phyloP scores from a whole-genome alignment of 225 moss, liverwort and hornwort species.

The Anthoceros angustus region DNA sequence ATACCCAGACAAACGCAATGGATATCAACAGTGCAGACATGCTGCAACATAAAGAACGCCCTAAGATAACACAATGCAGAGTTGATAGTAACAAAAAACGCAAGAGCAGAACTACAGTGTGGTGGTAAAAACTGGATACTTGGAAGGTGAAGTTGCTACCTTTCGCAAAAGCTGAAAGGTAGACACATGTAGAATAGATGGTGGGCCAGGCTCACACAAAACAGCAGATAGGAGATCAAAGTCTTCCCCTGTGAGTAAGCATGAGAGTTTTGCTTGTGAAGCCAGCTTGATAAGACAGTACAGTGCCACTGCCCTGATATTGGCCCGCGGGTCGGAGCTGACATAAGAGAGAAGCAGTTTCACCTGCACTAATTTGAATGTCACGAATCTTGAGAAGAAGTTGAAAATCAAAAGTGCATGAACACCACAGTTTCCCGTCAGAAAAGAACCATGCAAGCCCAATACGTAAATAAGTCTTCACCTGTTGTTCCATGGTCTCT shows the following conservation, averaged over 20 bases:
- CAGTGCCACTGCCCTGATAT: constrained; percentile 61
- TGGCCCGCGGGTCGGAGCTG: constrained; percentile 78
- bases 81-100: not conserved
- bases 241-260: constrained; percentile 28
- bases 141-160: constrained; percentile 26
- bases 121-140: not conserved
- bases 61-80: too few relatives aligned
- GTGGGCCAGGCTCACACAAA: constrained; percentile 37
- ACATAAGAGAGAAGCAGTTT: constrained; percentile 63
- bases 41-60: too few relatives aligned
- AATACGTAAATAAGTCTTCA: not conserved
- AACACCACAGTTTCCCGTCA: constrained; percentile 8
- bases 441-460: not conserved
- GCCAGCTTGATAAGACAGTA: constrained; percentile 56
- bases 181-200: constrained; percentile 46
- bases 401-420: not conserved
- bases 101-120: not conserved
- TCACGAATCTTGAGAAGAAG: not conserved
- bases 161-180: constrained; percentile 62
- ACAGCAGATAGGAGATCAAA: constrained; percentile 44
- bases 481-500: constrained; percentile 3
- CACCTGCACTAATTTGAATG: constrained; percentile 35
- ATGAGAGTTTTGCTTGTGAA: constrained; percentile 31
- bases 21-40: not conserved
- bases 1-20: not conserved